Conservation (phyloP, 768 basidiomycete species). For the Butyriboletus loyo region DNA sequence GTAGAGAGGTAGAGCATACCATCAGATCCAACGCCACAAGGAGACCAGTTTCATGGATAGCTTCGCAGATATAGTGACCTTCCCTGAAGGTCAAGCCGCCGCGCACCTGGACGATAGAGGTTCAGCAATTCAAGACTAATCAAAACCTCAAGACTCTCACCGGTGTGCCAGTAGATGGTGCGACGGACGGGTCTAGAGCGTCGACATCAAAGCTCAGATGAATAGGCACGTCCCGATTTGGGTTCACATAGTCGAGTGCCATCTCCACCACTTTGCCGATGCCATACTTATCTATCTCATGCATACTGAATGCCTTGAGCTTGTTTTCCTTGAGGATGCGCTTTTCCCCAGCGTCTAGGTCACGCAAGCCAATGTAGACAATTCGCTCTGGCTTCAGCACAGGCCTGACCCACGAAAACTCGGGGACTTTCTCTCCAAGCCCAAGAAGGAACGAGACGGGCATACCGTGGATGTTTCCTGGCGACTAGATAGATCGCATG, state of each 20-base stretch:
- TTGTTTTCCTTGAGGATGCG: conserved; percentile 73
- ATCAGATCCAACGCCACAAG: conserved; percentile 93
- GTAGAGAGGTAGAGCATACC: conserved; percentile 45
- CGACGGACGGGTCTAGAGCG: conserved; percentile 89
- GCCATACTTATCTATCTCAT: conserved; percentile 84
- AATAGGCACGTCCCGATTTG: conserved; percentile 76
- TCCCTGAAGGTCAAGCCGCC: conserved; percentile 96
- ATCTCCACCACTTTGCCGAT: conserved; percentile 95
- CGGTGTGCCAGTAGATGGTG: conserved; percentile 93
- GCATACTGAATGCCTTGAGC: conserved; percentile 90
- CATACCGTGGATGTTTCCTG: conserved; percentile 97
- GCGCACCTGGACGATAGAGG: conserved; percentile 54
- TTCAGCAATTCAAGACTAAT: neutral
- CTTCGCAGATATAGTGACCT: conserved; percentile 97
- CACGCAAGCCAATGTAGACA: conserved; percentile 97
- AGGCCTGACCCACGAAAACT: conserved; percentile 61
- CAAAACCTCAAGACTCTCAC: conserved; percentile 45
- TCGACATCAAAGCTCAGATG: conserved; percentile 98
- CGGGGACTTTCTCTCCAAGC: conserved; percentile 36
- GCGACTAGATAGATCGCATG: neutral
- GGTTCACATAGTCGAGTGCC: conserved; percentile 94
- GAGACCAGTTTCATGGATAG: conserved; percentile 87
- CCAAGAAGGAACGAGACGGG: conserved; percentile 90
- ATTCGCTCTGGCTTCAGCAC: conserved; percentile 67
- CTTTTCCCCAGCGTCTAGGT: conserved; percentile 88